Percentiles rank a stretch among this genome's conserved stretches.
Conservation (phyloP, 129 eudicot species). For the Artemisia argyi region DNA sequence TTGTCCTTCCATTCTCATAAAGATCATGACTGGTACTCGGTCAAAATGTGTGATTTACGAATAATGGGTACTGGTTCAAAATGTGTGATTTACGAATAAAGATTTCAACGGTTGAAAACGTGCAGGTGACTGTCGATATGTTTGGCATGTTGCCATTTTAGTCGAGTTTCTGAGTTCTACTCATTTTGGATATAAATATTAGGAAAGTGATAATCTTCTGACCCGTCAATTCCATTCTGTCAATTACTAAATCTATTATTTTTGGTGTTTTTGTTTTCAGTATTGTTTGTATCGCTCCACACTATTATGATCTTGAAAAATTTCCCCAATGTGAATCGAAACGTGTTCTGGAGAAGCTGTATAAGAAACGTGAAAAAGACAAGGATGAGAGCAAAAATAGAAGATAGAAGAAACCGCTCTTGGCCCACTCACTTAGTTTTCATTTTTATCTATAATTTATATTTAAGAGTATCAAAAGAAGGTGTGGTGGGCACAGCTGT, state of each 20-base stretch:
- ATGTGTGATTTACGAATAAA: too few species aligned
- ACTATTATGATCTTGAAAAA: conserved; percentile 77
- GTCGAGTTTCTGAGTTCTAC: too few species aligned
- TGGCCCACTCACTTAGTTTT: not conserved
- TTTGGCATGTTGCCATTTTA: too few species aligned
- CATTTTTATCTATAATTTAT: conserved; percentile 1
- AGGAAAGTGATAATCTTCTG: too few species aligned
- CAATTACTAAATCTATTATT: not conserved
- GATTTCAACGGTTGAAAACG: too few species aligned
- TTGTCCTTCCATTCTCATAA: not conserved
- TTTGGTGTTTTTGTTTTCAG: conserved; percentile 32
- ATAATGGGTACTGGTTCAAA: too few species aligned
- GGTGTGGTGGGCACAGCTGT: conserved; percentile 8
- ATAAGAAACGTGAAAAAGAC: conserved; percentile 71
- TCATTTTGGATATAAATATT: too few species aligned
- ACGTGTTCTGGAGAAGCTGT: conserved; percentile 76
- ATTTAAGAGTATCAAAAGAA: conserved; percentile 3
- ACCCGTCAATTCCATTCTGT: not conserved
- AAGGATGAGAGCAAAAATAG: conserved; percentile 55
- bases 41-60: not conserved
- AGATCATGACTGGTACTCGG: not conserved
- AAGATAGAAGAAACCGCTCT: conserved; percentile 26
- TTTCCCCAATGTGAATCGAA: conserved; percentile 90
- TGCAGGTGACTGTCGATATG: too few species aligned
- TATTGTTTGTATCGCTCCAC: conserved; percentile 82